Evolutionary conservation across 805 yeast species (phyloP).

Genomic region (Suhomyces canberraensis): DNA sequence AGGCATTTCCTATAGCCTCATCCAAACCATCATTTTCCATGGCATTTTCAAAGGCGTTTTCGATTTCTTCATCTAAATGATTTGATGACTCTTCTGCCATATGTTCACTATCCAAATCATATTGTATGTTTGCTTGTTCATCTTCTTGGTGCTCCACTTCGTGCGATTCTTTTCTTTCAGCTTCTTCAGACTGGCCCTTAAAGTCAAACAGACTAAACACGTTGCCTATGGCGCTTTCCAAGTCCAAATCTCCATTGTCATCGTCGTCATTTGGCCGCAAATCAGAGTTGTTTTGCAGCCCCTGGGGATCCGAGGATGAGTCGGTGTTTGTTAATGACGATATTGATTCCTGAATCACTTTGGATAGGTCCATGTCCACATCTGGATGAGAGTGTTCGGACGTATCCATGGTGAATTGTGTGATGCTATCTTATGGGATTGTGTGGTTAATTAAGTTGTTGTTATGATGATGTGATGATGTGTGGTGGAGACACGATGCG

Average conservation of each 20-base stretch:
- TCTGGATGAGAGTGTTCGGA: constrained; percentile 1
- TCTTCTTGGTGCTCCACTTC: too few relatives aligned
- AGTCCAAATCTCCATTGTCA: constrained; percentile 17
- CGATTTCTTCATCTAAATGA: constrained; percentile 1
- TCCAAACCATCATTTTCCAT: constrained; percentile 9
- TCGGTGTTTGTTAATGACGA: constrained; percentile 3
- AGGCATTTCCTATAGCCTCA: constrained; percentile 15
- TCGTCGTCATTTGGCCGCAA: constrained; percentile 10
- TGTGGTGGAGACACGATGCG: too few relatives aligned
- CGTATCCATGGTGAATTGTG: not conserved
- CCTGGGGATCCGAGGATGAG: not conserved
- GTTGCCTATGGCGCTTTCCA: constrained; percentile 37
- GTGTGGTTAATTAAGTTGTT: too few relatives aligned
- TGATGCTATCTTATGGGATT: too few relatives aligned
- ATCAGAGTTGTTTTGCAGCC: not conserved
- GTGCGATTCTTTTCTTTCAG: too few relatives aligned
- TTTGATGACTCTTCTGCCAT: constrained; percentile 2
- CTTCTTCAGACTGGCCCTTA: too few relatives aligned
- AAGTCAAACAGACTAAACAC: constrained; percentile 34
- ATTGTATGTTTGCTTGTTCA: too few relatives aligned
- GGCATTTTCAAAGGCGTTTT: constrained; percentile 2
- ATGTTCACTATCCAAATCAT: too few relatives aligned
- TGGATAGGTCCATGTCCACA: constrained; percentile 8
- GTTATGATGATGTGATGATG: too few relatives aligned
- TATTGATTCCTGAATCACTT: constrained; percentile 8